Percentiles rank a stretch among this genome's conserved stretches.
These are phyloP conservation scores for Aspergillus pseudonomiae DNA, from an alignment of 2,329 filamentous ascomycete genomes.

Conservation along the genomic window DNA sequence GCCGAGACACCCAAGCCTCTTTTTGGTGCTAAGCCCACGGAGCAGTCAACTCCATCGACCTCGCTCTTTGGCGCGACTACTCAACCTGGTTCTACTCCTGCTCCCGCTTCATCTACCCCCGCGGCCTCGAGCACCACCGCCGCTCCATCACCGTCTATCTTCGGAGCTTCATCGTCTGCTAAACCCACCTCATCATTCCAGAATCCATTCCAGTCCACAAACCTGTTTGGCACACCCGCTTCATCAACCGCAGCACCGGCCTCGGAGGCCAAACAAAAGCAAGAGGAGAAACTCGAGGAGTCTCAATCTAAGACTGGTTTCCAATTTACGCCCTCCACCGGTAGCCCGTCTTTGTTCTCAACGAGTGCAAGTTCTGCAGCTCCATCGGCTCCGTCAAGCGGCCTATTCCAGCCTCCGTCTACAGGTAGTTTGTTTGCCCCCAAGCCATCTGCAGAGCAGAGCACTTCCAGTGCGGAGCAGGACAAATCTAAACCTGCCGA, in stretches of 20 bases:
- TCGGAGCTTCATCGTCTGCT: slow-evolving; percentile 20
- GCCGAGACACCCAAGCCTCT: slow-evolving; percentile 25
- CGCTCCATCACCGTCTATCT: slow-evolving; percentile 21
- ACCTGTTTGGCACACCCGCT: slow-evolving; percentile 20
- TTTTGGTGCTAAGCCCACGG: slow-evolving; percentile 27
- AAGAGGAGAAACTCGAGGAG: slow-evolving; percentile 17
- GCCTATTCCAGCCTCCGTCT: slow-evolving; percentile 23
- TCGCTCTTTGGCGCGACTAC: slow-evolving; percentile 35
- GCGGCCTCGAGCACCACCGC: slow-evolving; percentile 12
- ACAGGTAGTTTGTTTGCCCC: slow-evolving; percentile 28
- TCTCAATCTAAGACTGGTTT: slow-evolving; percentile 18
- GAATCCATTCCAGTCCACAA: slow-evolving; percentile 28
- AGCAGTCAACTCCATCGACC: slow-evolving; percentile 21
- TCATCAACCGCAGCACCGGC: slow-evolving; percentile 15
- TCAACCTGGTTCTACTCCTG: slow-evolving; percentile 19
- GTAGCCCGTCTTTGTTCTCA: slow-evolving; percentile 23
- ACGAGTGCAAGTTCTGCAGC: slow-evolving; percentile 17
- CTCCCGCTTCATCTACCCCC: slow-evolving; percentile 18
- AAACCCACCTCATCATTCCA: slow-evolving; percentile 22
- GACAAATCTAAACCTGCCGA: slow-evolving; percentile 18
- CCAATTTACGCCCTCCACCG: slow-evolving; percentile 17
- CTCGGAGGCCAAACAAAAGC: slow-evolving; percentile 15
- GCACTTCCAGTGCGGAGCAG: slow-evolving; percentile 15
- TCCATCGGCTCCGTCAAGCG: slow-evolving; percentile 15
- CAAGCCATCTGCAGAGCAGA: slow-evolving; percentile 14